Conservation (phyloP, 2,329 filamentous ascomycete species). For the Penicillium vulpinum region DNA sequence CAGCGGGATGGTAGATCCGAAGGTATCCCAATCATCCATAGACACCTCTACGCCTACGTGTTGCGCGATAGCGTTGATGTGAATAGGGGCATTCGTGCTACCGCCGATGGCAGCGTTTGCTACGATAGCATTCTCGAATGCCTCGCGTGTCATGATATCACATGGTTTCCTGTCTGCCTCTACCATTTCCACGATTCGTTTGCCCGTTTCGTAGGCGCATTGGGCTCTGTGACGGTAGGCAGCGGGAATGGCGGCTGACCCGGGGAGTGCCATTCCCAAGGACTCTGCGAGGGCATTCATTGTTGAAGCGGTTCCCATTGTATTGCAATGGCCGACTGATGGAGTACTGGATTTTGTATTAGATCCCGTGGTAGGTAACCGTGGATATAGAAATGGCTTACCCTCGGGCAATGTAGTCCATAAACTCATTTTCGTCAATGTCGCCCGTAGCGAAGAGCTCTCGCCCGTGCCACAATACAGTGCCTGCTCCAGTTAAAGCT, state of each 20-base stretch:
- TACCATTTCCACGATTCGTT: slow-evolving; percentile 54
- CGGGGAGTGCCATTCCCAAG: slow-evolving; percentile 55
- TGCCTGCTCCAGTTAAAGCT: slow-evolving; percentile 48
- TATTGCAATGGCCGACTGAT: slow-evolving; percentile 54
- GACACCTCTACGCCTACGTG: slow-evolving; percentile 54
- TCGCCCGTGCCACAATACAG: slow-evolving; percentile 52
- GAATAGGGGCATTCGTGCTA: slow-evolving; percentile 59
- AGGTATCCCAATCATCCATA: slow-evolving; percentile 55
- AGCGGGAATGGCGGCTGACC: slow-evolving; percentile 54
- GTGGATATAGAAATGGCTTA: slow-evolving; percentile 20
- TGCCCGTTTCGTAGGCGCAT: slow-evolving; percentile 51
- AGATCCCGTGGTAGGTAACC: background rate
- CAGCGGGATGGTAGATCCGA: slow-evolving; percentile 54
- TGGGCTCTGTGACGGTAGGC: slow-evolving; percentile 52
- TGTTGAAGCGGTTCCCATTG: slow-evolving; percentile 56
- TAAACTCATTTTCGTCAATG: slow-evolving; percentile 47
- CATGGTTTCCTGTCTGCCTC: slow-evolving; percentile 51
- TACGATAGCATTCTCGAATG: slow-evolving; percentile 59
- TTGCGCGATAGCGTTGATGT: slow-evolving; percentile 56
- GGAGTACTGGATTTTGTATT: slow-evolving; percentile 38
- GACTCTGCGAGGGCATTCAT: slow-evolving; percentile 57
- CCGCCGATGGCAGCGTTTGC: slow-evolving; percentile 58
- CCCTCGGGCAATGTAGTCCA: slow-evolving; percentile 49
- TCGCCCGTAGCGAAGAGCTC: slow-evolving; percentile 51
- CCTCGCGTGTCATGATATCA: slow-evolving; percentile 56